Conservation (phyloP, 2,329 filamentous ascomycete genomes). For the Lachnellula cervina region DNA sequence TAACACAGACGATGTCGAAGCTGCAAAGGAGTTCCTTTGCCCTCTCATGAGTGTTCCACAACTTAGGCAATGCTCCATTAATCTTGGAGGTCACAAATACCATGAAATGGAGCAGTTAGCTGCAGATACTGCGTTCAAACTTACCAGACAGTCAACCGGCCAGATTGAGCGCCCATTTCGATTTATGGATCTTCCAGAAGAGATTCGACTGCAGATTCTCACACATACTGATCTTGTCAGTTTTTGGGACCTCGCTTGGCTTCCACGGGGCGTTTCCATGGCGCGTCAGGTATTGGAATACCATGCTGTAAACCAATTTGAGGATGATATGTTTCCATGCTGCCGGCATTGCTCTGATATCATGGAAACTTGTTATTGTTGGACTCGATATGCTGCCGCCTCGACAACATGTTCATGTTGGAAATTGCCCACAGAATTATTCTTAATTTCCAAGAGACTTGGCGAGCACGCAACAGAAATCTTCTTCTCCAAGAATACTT, state of each 20-base stretch:
- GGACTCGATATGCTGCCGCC: not conserved
- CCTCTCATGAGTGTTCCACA: not conserved
- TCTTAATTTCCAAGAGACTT: not conserved
- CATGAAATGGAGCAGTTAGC: not conserved
- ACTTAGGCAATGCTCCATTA: not conserved
- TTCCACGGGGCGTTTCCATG: not conserved
- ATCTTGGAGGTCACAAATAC: not conserved
- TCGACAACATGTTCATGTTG: not conserved
- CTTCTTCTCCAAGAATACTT: not conserved
- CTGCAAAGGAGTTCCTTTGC: not conserved
- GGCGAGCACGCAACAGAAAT: not conserved
- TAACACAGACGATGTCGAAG: not conserved
- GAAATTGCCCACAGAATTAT: not conserved
- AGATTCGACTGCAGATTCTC: not conserved
- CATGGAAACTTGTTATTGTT: not conserved
- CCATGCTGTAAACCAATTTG: not conserved
- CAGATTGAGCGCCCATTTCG: not conserved
- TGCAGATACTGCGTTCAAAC: not conserved
- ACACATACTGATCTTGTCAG: not conserved
- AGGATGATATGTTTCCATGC: not conserved
- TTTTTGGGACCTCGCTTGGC: not conserved
- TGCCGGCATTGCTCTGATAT: not conserved
- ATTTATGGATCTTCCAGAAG: not conserved
- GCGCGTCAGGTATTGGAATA: not conserved
- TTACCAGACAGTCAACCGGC: not conserved